These are phyloP conservation scores for Cyclaneusma minus DNA, from an alignment of 2,329 filamentous ascomycete genomes.

Conservation along the genomic window DNA sequence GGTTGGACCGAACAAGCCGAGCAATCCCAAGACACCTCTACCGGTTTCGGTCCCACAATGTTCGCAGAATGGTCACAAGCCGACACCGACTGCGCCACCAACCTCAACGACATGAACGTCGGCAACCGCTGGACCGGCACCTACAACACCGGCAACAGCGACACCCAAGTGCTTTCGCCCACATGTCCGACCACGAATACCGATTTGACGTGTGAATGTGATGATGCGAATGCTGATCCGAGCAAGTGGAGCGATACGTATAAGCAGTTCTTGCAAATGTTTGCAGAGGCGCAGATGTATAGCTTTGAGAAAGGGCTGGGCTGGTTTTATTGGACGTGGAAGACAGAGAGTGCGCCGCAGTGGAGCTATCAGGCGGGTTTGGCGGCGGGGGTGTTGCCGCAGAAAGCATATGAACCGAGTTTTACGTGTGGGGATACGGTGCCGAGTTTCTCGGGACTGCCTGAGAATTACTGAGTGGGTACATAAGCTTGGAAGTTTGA, in stretches of 20 bases:
- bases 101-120: constrained; percentile 78
- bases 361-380: constrained; percentile 86
- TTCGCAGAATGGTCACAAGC: constrained; percentile 97
- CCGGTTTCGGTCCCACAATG: constrained; percentile 83
- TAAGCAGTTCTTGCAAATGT: constrained; percentile 73
- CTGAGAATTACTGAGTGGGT: constrained; percentile 30
- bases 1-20: constrained; percentile 73
- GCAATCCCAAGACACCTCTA: constrained; percentile 53
- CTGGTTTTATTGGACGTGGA: constrained; percentile 99
- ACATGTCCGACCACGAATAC: constrained; percentile 57
- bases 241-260: constrained; percentile 54
- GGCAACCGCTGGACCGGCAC: constrained; percentile 91
- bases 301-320: constrained; percentile 88
- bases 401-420: constrained; percentile 52
- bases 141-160: constrained; percentile 30
- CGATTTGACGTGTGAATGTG: constrained; percentile 54
- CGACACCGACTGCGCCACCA: constrained; percentile 80
- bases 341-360: constrained; percentile 70
- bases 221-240: constrained; percentile 58
- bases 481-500: no score
- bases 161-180: constrained; percentile 47
- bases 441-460: constrained; percentile 34
- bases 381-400: constrained; percentile 63
- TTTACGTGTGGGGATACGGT: constrained; percentile 49
- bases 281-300: constrained; percentile 92